Conservation (phyloP, 257 asterid genomes). For the Solanum boliviense region DNA sequence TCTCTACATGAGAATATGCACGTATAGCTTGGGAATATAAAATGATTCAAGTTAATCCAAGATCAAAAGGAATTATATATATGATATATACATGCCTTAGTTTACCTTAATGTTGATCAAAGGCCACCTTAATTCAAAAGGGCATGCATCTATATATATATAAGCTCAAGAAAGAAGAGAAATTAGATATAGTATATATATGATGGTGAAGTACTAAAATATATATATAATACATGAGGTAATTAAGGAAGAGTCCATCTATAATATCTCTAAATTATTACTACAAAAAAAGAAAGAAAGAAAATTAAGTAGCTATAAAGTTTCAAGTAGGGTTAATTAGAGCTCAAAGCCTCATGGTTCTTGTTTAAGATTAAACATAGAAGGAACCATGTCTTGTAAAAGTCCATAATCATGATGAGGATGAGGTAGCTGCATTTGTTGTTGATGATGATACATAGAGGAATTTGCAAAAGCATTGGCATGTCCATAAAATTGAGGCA, state of each 20-base stretch:
- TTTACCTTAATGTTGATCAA: background rate
- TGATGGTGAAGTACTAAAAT: background rate
- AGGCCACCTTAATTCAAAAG: background rate
- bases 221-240: background rate
- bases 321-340: background rate
- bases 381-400: slow-evolving; percentile 29
- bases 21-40: background rate
- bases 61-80: background rate
- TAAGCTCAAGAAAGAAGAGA: background rate
- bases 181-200: background rate
- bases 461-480: background rate
- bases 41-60: background rate
- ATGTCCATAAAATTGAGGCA: background rate
- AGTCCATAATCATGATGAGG: slow-evolving; percentile 19
- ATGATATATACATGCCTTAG: background rate
- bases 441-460: slow-evolving; percentile 8
- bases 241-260: background rate
- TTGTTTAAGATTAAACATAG: slow-evolving; percentile 22
- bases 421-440: slow-evolving; percentile 11
- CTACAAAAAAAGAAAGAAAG: background rate
- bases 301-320: background rate
- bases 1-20: background rate
- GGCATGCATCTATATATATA: background rate
- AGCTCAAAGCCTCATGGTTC: slow-evolving; percentile 10
- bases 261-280: background rate